Evolutionary conservation across 208 protist genomes (phyloP).

Genomic region (Trypanosoma brucei): DNA sequence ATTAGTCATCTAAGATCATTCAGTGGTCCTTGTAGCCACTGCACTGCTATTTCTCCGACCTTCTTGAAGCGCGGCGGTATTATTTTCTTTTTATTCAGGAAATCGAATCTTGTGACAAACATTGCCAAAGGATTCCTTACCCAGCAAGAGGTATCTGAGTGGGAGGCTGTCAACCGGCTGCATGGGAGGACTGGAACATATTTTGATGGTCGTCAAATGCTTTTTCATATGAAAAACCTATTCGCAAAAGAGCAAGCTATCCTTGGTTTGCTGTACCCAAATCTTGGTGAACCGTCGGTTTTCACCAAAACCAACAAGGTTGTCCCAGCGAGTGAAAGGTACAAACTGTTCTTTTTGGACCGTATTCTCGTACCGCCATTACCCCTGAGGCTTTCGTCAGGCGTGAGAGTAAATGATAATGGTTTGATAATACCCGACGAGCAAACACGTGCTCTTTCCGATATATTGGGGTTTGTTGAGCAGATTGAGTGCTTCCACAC

Average conservation of each 20-base stretch:
- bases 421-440: conserved; percentile 63
- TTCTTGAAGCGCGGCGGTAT: conserved; percentile 74
- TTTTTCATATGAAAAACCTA: conserved; percentile 80
- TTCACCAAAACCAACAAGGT: conserved; percentile 42
- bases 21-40: conserved; percentile 66
- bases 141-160: conserved; percentile 48
- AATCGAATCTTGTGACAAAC: conserved; percentile 55
- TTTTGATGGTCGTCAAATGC: conserved; percentile 48
- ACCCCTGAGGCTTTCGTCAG: conserved; percentile 73
- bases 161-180: conserved; percentile 51
- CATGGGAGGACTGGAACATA: conserved; percentile 72
- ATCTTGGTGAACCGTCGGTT: conserved; percentile 75
- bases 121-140: conserved; percentile 49
- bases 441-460: conserved; percentile 60
- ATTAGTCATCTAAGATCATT: conserved; percentile 58
- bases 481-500: conserved; percentile 80
- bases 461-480: conserved; percentile 73
- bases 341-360: conserved; percentile 86
- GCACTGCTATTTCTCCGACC: conserved; percentile 62
- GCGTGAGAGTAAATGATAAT: conserved; percentile 62
- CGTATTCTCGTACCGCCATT: conserved; percentile 84
- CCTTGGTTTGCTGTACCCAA: conserved; percentile 69
- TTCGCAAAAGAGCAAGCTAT: conserved; percentile 61
- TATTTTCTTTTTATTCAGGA: conserved; percentile 83
- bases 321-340: conserved; percentile 48